Evolutionary conservation across 2,329 filamentous ascomycete genomes (phyloP), one percentile per base, ranked within the genome.

Genomic region (Ophiostoma sp.): DNA sequence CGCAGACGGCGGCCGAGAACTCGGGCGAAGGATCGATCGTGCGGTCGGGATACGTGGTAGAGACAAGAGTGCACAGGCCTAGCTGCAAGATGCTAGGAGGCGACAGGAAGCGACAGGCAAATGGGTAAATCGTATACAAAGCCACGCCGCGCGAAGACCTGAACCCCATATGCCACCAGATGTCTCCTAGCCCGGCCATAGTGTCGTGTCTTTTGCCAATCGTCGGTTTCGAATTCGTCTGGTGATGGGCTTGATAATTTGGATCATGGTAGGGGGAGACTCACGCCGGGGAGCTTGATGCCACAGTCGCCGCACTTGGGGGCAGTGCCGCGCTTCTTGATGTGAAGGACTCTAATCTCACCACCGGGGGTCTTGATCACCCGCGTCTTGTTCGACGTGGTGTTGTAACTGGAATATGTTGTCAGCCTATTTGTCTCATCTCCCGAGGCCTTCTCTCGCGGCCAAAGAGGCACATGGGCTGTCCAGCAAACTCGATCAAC

Each of bases 261-360:
- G 27, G 49, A 18, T 38, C 27, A 27, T 60, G 27, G 6, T 63
- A 12, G 5, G 16, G 5, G 42, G 3, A 44, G 42, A 63, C 93
- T 90, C 92, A 99, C 93, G 83, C 95, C 95, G 80, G 92, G 88
- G 78, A 99, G 90, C 87, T 98, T 98, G 85, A 88, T 88, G 79
- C 95, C 95, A 80, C 96, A 99, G 87, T 99, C 95, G 87, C 96
- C 92, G 81, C 95, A 99, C 88, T 99, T 99, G 80, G 95, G 95
- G 74, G 93, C 91, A 81, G 93, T 96, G 77, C 93, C 95, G 82
- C 89, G 91, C 92, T 99, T 99, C 91, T 98, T 98, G 87, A 97
- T 93, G 90, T 99, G 94, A 77, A 98, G 91, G 80, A 97, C 89
- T 81, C 95, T 89, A 79, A 97, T 89, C 81, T 94, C 88, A 81